phyloP scores from a whole-genome alignment of 2,329 filamentous ascomycete genomes.

The Sarocladium oryzae region DNA sequence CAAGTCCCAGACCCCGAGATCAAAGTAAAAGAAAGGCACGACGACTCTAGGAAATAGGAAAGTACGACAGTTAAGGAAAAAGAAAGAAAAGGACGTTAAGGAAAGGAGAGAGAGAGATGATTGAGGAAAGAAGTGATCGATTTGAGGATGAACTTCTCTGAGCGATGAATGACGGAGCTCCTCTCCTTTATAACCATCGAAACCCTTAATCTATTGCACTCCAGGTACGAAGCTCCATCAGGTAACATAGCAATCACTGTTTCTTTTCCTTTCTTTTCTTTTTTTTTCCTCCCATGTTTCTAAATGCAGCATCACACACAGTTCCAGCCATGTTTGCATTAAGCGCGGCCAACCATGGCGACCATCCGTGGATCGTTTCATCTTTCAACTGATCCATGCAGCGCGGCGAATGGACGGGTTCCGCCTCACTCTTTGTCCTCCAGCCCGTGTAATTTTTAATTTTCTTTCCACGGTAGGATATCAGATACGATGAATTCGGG shows the following conservation, averaged over 20 bases:
- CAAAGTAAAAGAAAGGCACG: conserved; percentile 18
- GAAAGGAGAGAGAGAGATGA: conserved; percentile 15
- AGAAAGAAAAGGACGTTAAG: conserved; percentile 14
- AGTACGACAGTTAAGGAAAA: conserved; percentile 14
- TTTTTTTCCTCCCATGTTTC: too few species aligned
- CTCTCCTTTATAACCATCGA: conserved; percentile 8
- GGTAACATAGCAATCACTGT: too few species aligned
- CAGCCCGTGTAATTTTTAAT: background rate
- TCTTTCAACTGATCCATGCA: conserved; percentile 6
- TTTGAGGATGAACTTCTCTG: too few species aligned
- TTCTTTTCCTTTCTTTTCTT: too few species aligned
- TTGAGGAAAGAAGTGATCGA: conserved; percentile 14
- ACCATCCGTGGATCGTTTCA: conserved; percentile 7
- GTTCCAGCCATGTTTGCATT: background rate
- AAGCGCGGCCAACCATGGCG: conserved; percentile 5
- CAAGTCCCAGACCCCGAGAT: conserved; percentile 18
- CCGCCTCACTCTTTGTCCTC: background rate
- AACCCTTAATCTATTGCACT: too few species aligned
- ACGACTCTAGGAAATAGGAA: conserved; percentile 12
- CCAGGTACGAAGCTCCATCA: too few species aligned
- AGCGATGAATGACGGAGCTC: conserved; percentile 9
- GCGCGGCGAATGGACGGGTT: background rate
- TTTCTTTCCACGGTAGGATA: background rate
- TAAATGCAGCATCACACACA: conserved; percentile 4
- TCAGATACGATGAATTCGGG: too few species aligned